Evolutionary conservation across 352 stramenopile genomes (phyloP).

Genomic region (Aphanomyces astaci): DNA sequence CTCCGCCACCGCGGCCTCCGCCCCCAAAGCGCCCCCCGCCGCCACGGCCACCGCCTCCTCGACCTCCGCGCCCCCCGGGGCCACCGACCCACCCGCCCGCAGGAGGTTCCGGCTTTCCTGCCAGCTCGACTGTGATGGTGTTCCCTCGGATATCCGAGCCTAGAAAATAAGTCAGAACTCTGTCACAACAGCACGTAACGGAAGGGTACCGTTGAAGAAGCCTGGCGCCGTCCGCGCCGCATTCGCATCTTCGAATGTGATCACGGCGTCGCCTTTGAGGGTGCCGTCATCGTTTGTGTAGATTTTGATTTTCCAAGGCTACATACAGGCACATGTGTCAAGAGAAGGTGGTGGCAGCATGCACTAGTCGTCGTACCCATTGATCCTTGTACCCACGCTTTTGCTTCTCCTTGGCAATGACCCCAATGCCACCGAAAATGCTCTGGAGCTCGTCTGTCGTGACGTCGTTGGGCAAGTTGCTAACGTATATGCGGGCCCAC

Average conservation of each 20-base stretch:
- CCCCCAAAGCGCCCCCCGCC: conserved; percentile 34
- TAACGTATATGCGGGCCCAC: conserved; percentile 84
- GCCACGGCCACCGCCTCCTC: conserved; percentile 28
- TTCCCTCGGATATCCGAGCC: conserved; percentile 66
- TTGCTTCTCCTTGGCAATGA: conserved; percentile 79
- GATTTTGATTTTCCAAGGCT: conserved; percentile 85
- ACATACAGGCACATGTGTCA: conserved; percentile 1
- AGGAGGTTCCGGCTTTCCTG: conserved; percentile 70
- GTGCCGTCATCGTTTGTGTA: conserved; percentile 67
- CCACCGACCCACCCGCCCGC: conserved; percentile 63
- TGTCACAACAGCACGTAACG: background rate
- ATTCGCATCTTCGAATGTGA: conserved; percentile 82
- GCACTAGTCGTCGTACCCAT: conserved; percentile 40
- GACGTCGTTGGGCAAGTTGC: conserved; percentile 62
- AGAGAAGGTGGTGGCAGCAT: too few relatives aligned
- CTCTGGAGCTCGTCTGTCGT: conserved; percentile 77
- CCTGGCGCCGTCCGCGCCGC: conserved; percentile 65
- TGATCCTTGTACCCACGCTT: conserved; percentile 84
- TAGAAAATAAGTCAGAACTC: conserved; percentile 20
- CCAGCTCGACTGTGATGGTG: conserved; percentile 79
- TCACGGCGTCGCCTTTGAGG: conserved; percentile 73
- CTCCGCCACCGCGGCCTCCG: conserved; percentile 33
- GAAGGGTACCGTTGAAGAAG: conserved; percentile 68
- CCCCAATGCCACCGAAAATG: conserved; percentile 74
- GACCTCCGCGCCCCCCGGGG: conserved; percentile 32